phyloP scores from a whole-genome alignment of 2,329 filamentous ascomycete species.

The Pseudocercospora ulei region DNA sequence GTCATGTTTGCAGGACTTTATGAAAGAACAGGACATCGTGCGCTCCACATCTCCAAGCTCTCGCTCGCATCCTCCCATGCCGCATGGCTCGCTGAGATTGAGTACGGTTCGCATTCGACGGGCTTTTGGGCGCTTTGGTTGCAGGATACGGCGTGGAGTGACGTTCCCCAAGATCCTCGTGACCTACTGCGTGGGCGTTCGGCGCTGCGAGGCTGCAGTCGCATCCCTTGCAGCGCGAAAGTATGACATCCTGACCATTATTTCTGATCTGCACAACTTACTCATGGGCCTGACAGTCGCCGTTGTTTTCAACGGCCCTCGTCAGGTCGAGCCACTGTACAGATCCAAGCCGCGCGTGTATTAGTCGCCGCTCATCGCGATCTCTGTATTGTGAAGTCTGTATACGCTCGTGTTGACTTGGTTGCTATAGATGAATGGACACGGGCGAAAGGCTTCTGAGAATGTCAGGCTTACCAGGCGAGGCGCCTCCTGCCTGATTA shows the following conservation, averaged over 20 bases:
- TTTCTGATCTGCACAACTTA: background rate
- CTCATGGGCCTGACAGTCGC: slow-evolving; percentile 8
- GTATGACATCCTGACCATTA: slow-evolving; percentile 9
- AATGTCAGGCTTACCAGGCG: slow-evolving; percentile 16
- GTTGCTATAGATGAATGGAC: slow-evolving; percentile 18
- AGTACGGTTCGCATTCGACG: slow-evolving; percentile 4
- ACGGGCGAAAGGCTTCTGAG: slow-evolving; percentile 17
- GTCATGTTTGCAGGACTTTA: slow-evolving; percentile 17
- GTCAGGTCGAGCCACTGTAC: slow-evolving; percentile 19
- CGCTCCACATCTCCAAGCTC: slow-evolving; percentile 15
- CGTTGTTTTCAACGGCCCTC: slow-evolving; percentile 1
- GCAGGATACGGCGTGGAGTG: slow-evolving; percentile 8
- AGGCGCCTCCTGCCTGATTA: slow-evolving; percentile 16
- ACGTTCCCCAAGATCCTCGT: slow-evolving; percentile 12
- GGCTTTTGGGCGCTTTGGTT: slow-evolving; percentile 1
- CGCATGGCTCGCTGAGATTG: slow-evolving; percentile 8
- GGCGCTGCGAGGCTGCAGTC: slow-evolving; percentile 16
- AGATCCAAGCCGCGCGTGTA: slow-evolving; percentile 18
- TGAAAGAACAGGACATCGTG: slow-evolving; percentile 11
- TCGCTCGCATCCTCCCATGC: slow-evolving; percentile 11
- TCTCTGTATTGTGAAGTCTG: slow-evolving; percentile 20
- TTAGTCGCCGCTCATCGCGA: slow-evolving; percentile 18
- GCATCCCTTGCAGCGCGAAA: slow-evolving; percentile 20
- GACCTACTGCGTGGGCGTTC: slow-evolving; percentile 17
- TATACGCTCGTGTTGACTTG: slow-evolving; percentile 16